Base-by-base conservation (phyloP, 805 yeast genomes). In the Metschnikowia rubicola region DNA sequence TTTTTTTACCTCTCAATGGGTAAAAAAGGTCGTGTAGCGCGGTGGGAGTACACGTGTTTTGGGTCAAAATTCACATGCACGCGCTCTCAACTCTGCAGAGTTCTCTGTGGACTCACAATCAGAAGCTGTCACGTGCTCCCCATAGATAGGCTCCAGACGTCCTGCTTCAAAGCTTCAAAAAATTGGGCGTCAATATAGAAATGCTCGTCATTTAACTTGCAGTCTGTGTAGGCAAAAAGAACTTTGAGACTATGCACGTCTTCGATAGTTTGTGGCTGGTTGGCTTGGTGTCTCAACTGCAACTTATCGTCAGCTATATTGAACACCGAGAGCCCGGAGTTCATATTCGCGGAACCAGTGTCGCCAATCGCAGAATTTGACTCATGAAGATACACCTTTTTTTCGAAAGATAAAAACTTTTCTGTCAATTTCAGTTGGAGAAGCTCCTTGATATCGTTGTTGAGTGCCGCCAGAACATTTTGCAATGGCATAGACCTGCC, bases 211-310 rank as follows among this genome's bases (percentile, higher is more conserved):
- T 56, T 56, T 34, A 70, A 48, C 21, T 66, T 52, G 41, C 67
- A 63, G 46, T 84, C 88, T 35, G 79, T 73, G 64, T 72, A 86
- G 12, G 82, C 77, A 65, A 86, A 82, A 8, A 86, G 62, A 41
- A 86, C 60, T 49, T 77, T 77, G 48, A 85, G 63, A 54, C 81
- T 83, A 83, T 87, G 80, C 44, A 85, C 63, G 45, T 84, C 87
- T 40, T 83, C 84, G 4, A 71, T 53, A 1, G 63, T 59, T 10
- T 50, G 43, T 0, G 85, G 84, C 1, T 56, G 53, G 3, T 48
- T 47, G 1, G 80, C 79, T 56, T 77, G 63, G 2, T 59, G 59
- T 28, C 63, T 63, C 28, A 84, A 62, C 52, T 83, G 84, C 19
- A 80, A 58, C 57, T 81, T 79, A 52, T 74, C 70, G 59, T 85